Evolutionary conservation across 768 basidiomycete genomes (phyloP).

Genomic region (Amanita phalloides): DNA sequence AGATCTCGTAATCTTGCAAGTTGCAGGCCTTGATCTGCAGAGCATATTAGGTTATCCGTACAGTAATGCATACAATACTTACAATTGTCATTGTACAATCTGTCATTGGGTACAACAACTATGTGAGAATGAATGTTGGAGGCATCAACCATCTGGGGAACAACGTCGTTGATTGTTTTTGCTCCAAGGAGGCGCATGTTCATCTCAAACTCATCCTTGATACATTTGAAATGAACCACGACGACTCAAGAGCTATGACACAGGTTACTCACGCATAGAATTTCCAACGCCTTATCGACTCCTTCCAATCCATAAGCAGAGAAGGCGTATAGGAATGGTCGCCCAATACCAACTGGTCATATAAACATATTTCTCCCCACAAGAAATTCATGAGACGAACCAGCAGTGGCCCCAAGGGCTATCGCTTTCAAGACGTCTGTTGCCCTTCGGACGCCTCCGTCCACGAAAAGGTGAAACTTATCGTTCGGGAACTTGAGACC

Average conservation of each 20-base stretch:
- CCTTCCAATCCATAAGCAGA: slow-evolving; percentile 85
- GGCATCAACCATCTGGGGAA: slow-evolving; percentile 85
- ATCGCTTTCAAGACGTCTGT: slow-evolving; percentile 85
- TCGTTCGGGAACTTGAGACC: slow-evolving; percentile 68
- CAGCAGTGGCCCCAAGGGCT: slow-evolving; percentile 84
- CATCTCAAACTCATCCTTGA: slow-evolving; percentile 96
- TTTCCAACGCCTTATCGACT: slow-evolving; percentile 72
- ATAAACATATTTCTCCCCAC: slow-evolving; percentile 9
- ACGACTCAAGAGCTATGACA: not conserved
- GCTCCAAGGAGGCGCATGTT: slow-evolving; percentile 91
- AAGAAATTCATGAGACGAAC: slow-evolving; percentile 19
- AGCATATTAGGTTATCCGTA: slow-evolving; percentile 9
- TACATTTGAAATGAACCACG: not conserved
- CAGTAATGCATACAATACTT: slow-evolving; percentile 21
- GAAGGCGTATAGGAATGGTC: slow-evolving; percentile 84
- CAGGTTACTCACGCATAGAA: slow-evolving; percentile 47
- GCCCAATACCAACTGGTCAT: slow-evolving; percentile 63
- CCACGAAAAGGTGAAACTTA: slow-evolving; percentile 77
- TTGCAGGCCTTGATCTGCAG: slow-evolving; percentile 27
- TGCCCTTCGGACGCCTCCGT: slow-evolving; percentile 91
- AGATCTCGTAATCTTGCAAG: slow-evolving; percentile 19
- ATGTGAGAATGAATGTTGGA: slow-evolving; percentile 57
- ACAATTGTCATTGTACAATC: slow-evolving; percentile 80
- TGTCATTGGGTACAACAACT: slow-evolving; percentile 58
- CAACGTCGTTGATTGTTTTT: slow-evolving; percentile 64